phyloP scores from a whole-genome alignment of 192 early-diverging fungal species.

The Podila horticola region DNA sequence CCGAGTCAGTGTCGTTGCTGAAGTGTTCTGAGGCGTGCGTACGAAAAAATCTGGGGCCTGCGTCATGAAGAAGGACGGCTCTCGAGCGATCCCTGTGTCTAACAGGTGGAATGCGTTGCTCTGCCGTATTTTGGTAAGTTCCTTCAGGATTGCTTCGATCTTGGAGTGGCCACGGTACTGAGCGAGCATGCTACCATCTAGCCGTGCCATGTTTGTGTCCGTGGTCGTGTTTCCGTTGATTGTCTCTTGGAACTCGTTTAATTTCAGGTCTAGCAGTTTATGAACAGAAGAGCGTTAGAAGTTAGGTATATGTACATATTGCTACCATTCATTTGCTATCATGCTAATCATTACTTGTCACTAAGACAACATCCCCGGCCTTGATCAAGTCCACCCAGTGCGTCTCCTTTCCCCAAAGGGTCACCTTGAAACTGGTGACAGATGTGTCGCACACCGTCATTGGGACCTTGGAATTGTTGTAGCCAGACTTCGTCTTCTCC shows the following conservation, averaged over 20 bases:
- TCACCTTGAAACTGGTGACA: conserved; percentile 21
- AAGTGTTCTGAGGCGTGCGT: not conserved
- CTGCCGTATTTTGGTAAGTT: conserved; percentile 9
- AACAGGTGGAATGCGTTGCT: conserved; percentile 13
- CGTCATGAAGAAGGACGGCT: conserved; percentile 14
- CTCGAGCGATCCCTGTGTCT: conserved; percentile 18
- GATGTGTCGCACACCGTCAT: conserved; percentile 11
- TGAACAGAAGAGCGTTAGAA: not conserved
- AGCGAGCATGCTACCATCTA: conserved; percentile 12
- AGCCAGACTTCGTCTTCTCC: conserved; percentile 6
- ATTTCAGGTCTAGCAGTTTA: not conserved
- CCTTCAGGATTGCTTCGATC: not conserved
- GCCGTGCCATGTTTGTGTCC: conserved; percentile 9
- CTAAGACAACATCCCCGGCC: conserved; percentile 14
- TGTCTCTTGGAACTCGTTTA: conserved; percentile 11
- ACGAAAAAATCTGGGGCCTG: not conserved
- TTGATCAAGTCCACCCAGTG: conserved; percentile 10
- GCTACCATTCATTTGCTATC: not conserved
- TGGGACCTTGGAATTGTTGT: not conserved
- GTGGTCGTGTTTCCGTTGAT: conserved; percentile 4
- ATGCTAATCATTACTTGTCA: conserved; percentile 14
- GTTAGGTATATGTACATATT: too few species aligned
- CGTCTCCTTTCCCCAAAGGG: conserved; percentile 9
- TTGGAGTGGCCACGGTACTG: not conserved
- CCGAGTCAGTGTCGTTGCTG: too few species aligned